These are phyloP conservation scores for Mycena polygramma DNA, from an alignment of 768 basidiomycete species.

Conservation along the genomic window DNA sequence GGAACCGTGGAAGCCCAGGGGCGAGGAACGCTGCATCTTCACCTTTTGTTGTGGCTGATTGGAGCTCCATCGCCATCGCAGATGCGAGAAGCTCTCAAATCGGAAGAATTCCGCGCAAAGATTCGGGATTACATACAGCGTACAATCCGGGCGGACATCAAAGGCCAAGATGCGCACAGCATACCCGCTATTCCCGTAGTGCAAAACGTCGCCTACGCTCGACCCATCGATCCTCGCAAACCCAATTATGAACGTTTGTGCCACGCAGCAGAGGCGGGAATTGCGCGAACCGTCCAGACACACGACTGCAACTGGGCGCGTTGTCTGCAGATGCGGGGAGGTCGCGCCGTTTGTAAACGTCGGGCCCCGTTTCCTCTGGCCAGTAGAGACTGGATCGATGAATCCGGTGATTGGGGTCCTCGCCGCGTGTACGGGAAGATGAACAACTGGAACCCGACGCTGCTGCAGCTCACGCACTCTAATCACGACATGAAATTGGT, in stretches of 20 bases:
- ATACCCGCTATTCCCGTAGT: neutral
- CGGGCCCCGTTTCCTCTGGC: too few species aligned
- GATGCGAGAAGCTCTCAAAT: conserved; percentile 40
- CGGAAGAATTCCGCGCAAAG: conserved; percentile 43
- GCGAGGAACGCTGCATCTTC: conserved; percentile 55
- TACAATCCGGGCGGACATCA: conserved; percentile 49
- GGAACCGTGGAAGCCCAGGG: conserved; percentile 58
- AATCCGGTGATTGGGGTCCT: too few species aligned
- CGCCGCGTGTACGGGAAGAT: too few species aligned
- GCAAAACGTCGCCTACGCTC: neutral
- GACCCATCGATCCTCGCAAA: neutral
- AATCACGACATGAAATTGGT: conserved; percentile 59
- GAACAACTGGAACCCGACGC: conserved; percentile 40
- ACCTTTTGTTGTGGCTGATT: conserved; percentile 55
- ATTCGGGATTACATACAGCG: conserved; percentile 46
- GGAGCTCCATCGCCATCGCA: conserved; percentile 43
- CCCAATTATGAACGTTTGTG: too few species aligned
- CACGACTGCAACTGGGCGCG: too few species aligned
- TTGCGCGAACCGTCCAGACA: too few species aligned
- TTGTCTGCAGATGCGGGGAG: too few species aligned
- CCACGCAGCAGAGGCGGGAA: too few species aligned
- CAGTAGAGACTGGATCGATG: too few species aligned
- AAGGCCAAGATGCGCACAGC: conserved; percentile 8
- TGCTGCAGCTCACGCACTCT: conserved; percentile 39
- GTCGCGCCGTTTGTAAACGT: too few species aligned